Evolutionary conservation across 306 rosid species (phyloP).

Genomic region (Gynostemma pentaphyllum): DNA sequence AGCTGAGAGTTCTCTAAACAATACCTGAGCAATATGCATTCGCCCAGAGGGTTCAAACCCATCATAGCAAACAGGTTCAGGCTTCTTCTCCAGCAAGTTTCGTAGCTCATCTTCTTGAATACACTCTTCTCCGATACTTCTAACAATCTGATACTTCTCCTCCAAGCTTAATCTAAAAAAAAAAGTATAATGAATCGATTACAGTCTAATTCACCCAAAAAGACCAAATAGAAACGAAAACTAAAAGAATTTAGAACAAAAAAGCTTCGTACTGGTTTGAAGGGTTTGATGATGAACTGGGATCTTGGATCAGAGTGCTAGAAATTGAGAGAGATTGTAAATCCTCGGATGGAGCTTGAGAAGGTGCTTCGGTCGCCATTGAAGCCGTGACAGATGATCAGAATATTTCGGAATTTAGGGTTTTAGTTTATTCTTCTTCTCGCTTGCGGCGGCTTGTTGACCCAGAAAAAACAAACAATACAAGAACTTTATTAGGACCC

Average conservation of each 20-base stretch:
- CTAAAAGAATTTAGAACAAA: not conserved
- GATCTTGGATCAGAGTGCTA: not conserved
- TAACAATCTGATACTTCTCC: conserved; percentile 39
- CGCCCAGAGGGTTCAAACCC: conserved; percentile 91
- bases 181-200: not conserved
- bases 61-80: conserved; percentile 72
- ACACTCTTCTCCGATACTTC: conserved; percentile 85
- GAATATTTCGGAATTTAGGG: not conserved
- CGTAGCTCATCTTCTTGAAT: conserved; percentile 75
- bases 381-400: not conserved
- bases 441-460: not conserved
- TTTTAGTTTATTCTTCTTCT: not conserved
- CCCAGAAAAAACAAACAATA: not conserved
- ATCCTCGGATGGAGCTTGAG: conserved; percentile 16
- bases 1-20: not conserved
- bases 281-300: conserved; percentile 19
- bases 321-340: conserved; percentile 32
- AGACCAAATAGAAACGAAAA: not conserved
- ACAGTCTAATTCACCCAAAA: not conserved
- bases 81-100: conserved; percentile 48
- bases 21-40: conserved; percentile 96
- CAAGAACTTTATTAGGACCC: too few relatives aligned
- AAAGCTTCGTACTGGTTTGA: conserved; percentile 17
- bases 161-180: conserved; percentile 34
- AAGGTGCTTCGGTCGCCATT: conserved; percentile 23